Percentiles rank a stretch among this genome's conserved stretches.
Evolutionary conservation across 2,329 filamentous ascomycete species (phyloP).

Genomic region (Hypoxylon sp.): DNA sequence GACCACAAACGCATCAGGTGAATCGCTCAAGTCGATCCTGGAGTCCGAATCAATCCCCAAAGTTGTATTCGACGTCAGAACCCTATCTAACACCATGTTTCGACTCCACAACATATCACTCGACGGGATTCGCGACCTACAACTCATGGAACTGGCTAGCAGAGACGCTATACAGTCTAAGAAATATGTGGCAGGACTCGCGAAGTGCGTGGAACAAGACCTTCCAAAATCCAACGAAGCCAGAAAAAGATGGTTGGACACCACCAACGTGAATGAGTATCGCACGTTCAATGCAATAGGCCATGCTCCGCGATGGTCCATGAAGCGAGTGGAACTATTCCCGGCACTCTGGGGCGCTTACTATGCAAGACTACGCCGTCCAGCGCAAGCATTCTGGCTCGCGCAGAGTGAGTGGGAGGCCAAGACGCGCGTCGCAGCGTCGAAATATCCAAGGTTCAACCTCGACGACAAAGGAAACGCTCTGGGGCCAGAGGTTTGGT

Average conservation of each 20-base stretch:
- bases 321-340: slow-evolving; percentile 21
- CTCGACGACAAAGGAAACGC: slow-evolving; percentile 4
- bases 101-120: slow-evolving; percentile 60
- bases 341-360: slow-evolving; percentile 22
- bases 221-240: slow-evolving; percentile 7
- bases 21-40: slow-evolving; percentile 58
- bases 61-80: slow-evolving; percentile 71
- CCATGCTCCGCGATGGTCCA: slow-evolving; percentile 7
- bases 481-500: slow-evolving; percentile 15
- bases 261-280: slow-evolving; percentile 3
- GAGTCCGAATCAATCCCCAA: slow-evolving; percentile 62
- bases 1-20: slow-evolving; percentile 4
- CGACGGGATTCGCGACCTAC: slow-evolving; percentile 64
- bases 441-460: slow-evolving; percentile 2
- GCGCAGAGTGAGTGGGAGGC: slow-evolving; percentile 10
- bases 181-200: slow-evolving; percentile 55
- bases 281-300: background rate
- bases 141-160: slow-evolving; percentile 67
- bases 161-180: slow-evolving; percentile 45
- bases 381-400: slow-evolving; percentile 13
- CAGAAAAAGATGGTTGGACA: slow-evolving; percentile 3
- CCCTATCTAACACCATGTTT: slow-evolving; percentile 69
- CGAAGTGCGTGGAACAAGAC: slow-evolving; percentile 54
- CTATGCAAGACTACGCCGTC: slow-evolving; percentile 9
- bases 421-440: slow-evolving; percentile 14